Evolutionary conservation across 805 yeast genomes (phyloP), one percentile per base, ranked within the genome.

Genomic region (Naumovozyma dairenensis): DNA sequence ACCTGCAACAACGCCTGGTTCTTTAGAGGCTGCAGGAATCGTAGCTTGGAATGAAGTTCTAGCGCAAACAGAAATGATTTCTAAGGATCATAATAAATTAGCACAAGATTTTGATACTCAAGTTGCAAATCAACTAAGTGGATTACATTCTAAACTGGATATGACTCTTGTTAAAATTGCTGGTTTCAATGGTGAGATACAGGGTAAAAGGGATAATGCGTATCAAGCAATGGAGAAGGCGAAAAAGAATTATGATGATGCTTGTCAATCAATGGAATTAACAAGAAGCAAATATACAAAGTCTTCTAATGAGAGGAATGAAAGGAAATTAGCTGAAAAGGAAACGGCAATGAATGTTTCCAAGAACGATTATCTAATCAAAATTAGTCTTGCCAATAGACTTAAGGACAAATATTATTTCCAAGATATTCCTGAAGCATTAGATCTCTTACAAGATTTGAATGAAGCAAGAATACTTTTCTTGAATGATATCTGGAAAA

Each of bases 1-100:
- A 13, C 98, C 99, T 0, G 71, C 76, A 27, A 72, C 83, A 28
- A 92, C 99, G 0, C 97, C 98, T 0, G 98, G 99, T 0, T 85
- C 96, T 0, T 64, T 89, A 32, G 97, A 92, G 53, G 71, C 82
- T 43, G 94, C 96, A 0, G 67, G 82, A 12, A 61, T 87, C 41
- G 94, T 83, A 9, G 73, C 94, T 2, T 89, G 98, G 98, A 84
- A 73, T 29, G 94, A 85, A 43, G 72, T 87, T 5, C 67, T 89
- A 38, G 69, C 80, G 3, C 92, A 84, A 51, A 83, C 95, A 1
- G 96, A 87, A 57, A 62, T 69, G 16, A 71, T 82, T 25, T 79
- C 94, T 24, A 72, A 67, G 34, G 93, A 82, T 45, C 77, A 75
- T 45, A 53, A 55, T 17, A 59, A 67, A 32, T 67, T 87, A 31